Evolutionary conservation across 352 stramenopile genomes (phyloP).

Genomic region (Globisporangium acanthophoron): DNA sequence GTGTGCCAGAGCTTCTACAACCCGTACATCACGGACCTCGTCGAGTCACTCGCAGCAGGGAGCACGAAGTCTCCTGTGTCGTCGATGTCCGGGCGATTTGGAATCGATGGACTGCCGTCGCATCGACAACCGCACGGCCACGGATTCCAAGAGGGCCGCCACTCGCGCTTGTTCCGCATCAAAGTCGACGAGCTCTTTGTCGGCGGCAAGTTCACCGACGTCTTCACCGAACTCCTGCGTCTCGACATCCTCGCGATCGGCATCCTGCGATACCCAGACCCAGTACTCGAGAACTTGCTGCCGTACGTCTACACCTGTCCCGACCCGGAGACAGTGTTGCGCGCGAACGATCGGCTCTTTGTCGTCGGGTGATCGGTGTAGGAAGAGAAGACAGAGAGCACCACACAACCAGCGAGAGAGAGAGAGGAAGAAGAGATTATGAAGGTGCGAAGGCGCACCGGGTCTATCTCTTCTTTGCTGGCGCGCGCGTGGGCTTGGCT

Average conservation of each 20-base stretch:
- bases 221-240: slow-evolving; percentile 41
- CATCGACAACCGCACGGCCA: not conserved
- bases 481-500: slow-evolving; percentile 29
- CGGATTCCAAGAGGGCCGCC: not conserved
- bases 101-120: not conserved
- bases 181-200: slow-evolving; percentile 33
- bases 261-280: slow-evolving; percentile 33
- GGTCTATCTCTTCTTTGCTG: slow-evolving; percentile 38
- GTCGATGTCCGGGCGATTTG: not conserved
- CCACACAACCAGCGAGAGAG: not conserved
- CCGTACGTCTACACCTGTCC: slow-evolving; percentile 69
- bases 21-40: slow-evolving; percentile 63
- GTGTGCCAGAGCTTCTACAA: slow-evolving; percentile 80
- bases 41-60: slow-evolving; percentile 42
- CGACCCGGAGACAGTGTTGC: slow-evolving; percentile 30
- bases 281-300: slow-evolving; percentile 43
- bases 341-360: slow-evolving; percentile 50
- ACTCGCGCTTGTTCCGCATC: slow-evolving; percentile 29
- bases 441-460: not conserved
- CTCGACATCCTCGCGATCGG: slow-evolving; percentile 44
- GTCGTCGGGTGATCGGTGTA: slow-evolving; percentile 30
- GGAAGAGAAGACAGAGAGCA: not conserved
- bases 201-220: slow-evolving; percentile 30
- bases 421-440: not conserved
- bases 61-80: slow-evolving; percentile 8